A percentile compares a stretch with the other conserved stretches of the same genome.
phyloP scores from a whole-genome alignment of 108 stramenopile species.

The Cyclotella cryptica region DNA sequence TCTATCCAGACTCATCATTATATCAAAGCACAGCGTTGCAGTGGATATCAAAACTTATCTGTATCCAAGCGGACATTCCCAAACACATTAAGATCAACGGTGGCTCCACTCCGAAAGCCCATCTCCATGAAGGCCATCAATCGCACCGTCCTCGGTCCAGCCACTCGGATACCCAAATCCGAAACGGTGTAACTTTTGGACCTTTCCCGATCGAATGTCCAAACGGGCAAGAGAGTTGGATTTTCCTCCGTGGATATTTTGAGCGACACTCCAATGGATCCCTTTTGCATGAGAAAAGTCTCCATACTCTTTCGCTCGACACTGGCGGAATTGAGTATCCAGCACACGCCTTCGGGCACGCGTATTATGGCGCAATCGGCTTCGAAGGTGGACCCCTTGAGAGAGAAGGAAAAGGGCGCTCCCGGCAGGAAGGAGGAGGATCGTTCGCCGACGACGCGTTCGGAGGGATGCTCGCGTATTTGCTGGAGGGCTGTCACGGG shows the following conservation, averaged over 20 bases:
- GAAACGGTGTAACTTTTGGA: constrained; percentile 29
- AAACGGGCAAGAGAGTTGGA: constrained; percentile 45
- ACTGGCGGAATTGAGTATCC: constrained; percentile 27
- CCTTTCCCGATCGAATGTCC: constrained; percentile 49
- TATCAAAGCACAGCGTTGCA: too few species aligned
- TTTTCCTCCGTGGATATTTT: constrained; percentile 44
- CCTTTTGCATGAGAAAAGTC: constrained; percentile 30
- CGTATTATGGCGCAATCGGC: constrained; percentile 40
- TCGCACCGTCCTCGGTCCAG: constrained; percentile 40
- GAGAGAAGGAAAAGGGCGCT: constrained; percentile 45
- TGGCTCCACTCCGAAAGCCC: constrained; percentile 43
- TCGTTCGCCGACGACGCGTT: constrained; percentile 31
- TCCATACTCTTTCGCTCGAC: constrained; percentile 47
- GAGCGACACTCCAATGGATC: constrained; percentile 43
- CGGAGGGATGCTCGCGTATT: constrained; percentile 44
- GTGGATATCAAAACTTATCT: constrained; percentile 46
- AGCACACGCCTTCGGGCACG: constrained; percentile 45
- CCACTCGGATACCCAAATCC: constrained; percentile 37
- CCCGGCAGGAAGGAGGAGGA: constrained; percentile 43
- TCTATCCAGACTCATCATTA: too few species aligned
- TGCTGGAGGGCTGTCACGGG: constrained; percentile 38
- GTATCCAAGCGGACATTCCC: constrained; percentile 43
- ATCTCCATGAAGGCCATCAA: constrained; percentile 53
- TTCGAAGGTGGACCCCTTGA: constrained; percentile 38
- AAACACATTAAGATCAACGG: constrained; percentile 47